Conservation (phyloP, 2,329 filamentous ascomycete genomes). For the Colletotrichum sp. region DNA sequence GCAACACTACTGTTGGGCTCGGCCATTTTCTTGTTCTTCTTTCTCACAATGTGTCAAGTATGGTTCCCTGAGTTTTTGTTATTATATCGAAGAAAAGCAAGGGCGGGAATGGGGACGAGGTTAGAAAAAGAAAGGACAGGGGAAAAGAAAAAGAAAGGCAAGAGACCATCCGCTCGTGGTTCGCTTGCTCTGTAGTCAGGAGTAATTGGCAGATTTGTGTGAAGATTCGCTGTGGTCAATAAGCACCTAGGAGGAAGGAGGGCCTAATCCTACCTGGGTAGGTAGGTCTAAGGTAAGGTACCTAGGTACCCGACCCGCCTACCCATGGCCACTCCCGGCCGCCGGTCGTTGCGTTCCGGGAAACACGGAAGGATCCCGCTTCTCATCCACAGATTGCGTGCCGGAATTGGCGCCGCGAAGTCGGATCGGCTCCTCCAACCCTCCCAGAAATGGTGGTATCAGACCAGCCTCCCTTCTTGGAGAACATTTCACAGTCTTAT, state of each 20-base stretch:
- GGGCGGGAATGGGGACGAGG: neutral
- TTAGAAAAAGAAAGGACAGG: neutral
- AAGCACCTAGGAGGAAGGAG: neutral
- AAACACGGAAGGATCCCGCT: conserved; percentile 9
- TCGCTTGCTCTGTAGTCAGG: neutral
- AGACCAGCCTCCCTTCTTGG: neutral
- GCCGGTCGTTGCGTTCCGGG: neutral
- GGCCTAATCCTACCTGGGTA: neutral
- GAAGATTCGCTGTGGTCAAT: neutral
- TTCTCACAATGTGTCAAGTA: neutral
- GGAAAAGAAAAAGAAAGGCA: neutral
- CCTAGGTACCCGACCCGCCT: neutral
- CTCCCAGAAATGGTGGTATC: neutral
- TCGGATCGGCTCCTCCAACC: neutral
- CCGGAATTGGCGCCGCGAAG: neutral
- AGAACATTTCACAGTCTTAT: neutral
- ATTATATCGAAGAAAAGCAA: neutral
- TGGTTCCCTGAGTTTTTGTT: neutral
- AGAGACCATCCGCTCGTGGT: neutral
- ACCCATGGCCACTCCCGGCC: neutral
- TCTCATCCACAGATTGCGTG: neutral
- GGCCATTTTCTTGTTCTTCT: neutral
- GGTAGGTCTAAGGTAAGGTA: neutral
- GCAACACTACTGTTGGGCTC: conserved; percentile 26
- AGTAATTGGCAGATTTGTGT: neutral